Percentiles rank a stretch among this genome's conserved stretches.
Evolutionary conservation across 192 early-diverging fungal genomes (phyloP).

Genomic region (Mortierella hygrophila): DNA sequence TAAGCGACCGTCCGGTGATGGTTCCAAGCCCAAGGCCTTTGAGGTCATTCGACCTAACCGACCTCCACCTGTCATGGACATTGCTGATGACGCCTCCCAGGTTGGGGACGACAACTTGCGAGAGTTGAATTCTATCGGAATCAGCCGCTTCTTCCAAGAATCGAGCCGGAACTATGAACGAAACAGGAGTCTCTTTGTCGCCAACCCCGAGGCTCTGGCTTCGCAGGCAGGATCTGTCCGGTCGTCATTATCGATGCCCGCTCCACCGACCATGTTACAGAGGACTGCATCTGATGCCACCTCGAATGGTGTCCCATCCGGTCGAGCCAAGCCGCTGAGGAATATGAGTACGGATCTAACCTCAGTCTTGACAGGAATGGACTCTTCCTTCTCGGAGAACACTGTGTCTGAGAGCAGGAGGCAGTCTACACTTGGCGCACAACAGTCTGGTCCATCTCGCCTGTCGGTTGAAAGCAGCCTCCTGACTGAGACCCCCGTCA

Average conservation of each 20-base stretch:
- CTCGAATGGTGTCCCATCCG: conserved; percentile 12
- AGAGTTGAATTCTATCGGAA: conserved; percentile 47
- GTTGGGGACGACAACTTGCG: conserved; percentile 35
- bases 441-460: conserved; percentile 13
- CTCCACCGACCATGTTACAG: neutral
- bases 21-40: conserved; percentile 50
- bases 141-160: conserved; percentile 53
- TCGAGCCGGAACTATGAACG: conserved; percentile 37
- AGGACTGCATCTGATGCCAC: conserved; percentile 19
- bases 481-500: conserved; percentile 25
- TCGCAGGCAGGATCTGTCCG: conserved; percentile 29
- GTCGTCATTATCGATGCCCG: conserved; percentile 32
- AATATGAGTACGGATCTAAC: conserved; percentile 25
- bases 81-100: conserved; percentile 18
- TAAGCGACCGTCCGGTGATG: conserved; percentile 5
- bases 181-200: conserved; percentile 40
- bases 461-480: conserved; percentile 32
- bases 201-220: conserved; percentile 35
- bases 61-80: conserved; percentile 21
- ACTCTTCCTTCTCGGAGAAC: conserved; percentile 12
- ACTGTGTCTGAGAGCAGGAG: conserved; percentile 16
- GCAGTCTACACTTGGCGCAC: conserved; percentile 13
- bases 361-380: conserved; percentile 25
- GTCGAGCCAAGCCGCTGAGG: neutral
- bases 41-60: conserved; percentile 45